Evolutionary conservation across 768 basidiomycete genomes (phyloP).

Genomic region (Leccinellum rugosiceps): DNA sequence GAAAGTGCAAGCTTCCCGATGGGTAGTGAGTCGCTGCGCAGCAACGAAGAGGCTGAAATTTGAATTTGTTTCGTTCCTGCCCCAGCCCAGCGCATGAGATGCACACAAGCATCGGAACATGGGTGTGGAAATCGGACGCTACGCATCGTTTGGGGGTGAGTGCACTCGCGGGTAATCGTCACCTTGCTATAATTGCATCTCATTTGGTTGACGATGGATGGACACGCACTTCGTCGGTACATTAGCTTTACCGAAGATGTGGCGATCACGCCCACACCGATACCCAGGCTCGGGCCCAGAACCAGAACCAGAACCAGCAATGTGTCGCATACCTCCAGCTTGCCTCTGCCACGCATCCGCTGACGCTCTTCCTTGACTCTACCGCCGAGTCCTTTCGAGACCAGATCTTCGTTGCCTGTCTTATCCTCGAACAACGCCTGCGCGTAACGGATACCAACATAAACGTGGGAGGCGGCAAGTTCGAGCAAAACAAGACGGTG

Average conservation of each 20-base stretch:
- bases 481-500: conserved; percentile 8
- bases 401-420: conserved; percentile 11
- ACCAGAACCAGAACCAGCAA: background rate
- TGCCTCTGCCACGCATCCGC: background rate
- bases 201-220: background rate
- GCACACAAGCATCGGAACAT: background rate
- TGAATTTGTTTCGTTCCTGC: background rate
- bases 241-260: conserved; percentile 6
- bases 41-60: background rate
- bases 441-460: conserved; percentile 8
- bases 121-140: conserved; percentile 14
- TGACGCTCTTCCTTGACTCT: conserved; percentile 10
- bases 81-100: conserved; percentile 10
- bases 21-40: conserved; percentile 9
- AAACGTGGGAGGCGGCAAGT: conserved; percentile 9
- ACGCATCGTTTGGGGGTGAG: conserved; percentile 11
- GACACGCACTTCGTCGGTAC: background rate
- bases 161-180: background rate
- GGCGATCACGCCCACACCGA: background rate
- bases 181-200: background rate
- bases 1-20: conserved; percentile 5
- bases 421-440: conserved; percentile 17
- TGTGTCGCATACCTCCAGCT: conserved; percentile 12
- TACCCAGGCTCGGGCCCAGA: too few species aligned
- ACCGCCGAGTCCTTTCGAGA: conserved; percentile 7